Evolutionary conservation across 352 stramenopile species (phyloP).

Genomic region (Phytophthora citricola): DNA sequence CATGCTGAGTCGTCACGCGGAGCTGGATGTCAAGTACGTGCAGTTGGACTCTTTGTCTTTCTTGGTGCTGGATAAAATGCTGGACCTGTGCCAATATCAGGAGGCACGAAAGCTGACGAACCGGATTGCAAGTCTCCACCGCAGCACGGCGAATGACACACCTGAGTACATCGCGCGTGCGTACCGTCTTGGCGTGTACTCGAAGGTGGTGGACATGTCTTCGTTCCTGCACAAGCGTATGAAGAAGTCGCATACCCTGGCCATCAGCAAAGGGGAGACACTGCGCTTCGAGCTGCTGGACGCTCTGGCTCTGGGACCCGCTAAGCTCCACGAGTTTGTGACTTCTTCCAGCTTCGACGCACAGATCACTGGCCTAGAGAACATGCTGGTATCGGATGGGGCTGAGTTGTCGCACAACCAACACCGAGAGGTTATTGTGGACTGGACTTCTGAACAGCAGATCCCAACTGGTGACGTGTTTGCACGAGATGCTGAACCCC

Average conservation of each 20-base stretch:
- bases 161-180: slow-evolving; percentile 82
- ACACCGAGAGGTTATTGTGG: slow-evolving; percentile 78
- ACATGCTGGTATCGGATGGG: slow-evolving; percentile 44
- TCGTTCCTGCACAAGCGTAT: slow-evolving; percentile 77
- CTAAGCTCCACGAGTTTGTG: slow-evolving; percentile 62
- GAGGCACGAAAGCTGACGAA: slow-evolving; percentile 63
- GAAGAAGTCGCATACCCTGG: slow-evolving; percentile 77
- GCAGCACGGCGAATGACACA: slow-evolving; percentile 64
- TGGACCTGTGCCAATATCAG: slow-evolving; percentile 63
- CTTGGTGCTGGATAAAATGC: slow-evolving; percentile 83
- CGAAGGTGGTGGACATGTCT: slow-evolving; percentile 87
- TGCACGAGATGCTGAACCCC: slow-evolving; percentile 37
- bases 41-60: slow-evolving; percentile 88
- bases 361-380: slow-evolving; percentile 48
- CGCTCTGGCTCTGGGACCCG: slow-evolving; percentile 41
- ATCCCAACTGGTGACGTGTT: slow-evolving; percentile 54
- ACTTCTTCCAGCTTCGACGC: slow-evolving; percentile 48
- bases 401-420: slow-evolving; percentile 74
- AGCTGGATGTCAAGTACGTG: slow-evolving; percentile 89
- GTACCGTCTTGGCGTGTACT: slow-evolving; percentile 87
- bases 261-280: slow-evolving; percentile 64
- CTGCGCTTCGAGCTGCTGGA: slow-evolving; percentile 69
- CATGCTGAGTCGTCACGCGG: slow-evolving; percentile 69
- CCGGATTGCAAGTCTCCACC: slow-evolving; percentile 60
- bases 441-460: slow-evolving; percentile 57